Evolutionary conservation across 2,329 filamentous ascomycete genomes (phyloP).

Genomic region (Paecilomyces fulvus): DNA sequence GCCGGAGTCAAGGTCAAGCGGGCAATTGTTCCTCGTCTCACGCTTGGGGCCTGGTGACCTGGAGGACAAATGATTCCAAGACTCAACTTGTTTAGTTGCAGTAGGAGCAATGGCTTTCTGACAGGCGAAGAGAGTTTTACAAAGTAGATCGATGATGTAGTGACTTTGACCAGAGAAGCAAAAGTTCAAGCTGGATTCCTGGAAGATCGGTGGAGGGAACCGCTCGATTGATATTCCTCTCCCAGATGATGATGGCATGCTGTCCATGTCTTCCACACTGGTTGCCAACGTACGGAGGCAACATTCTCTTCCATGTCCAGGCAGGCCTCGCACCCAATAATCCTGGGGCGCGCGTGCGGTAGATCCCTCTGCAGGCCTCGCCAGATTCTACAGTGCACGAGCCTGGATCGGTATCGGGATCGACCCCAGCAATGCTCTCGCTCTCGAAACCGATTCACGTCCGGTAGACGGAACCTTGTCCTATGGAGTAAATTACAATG

Average conservation of each 20-base stretch:
- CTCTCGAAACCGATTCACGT: slow-evolving; percentile 17
- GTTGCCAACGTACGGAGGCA: slow-evolving; percentile 6
- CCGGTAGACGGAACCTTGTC: slow-evolving; percentile 16
- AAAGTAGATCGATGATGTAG: slow-evolving; percentile 3
- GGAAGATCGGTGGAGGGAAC: slow-evolving; percentile 8
- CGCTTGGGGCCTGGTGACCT: slow-evolving; percentile 1
- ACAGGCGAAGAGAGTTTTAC: slow-evolving; percentile 8
- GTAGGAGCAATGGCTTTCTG: not conserved
- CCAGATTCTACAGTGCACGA: slow-evolving; percentile 4
- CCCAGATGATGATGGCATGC: slow-evolving; percentile 9
- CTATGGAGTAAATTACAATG: slow-evolving; percentile 14
- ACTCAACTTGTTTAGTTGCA: not conserved
- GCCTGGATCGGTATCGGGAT: slow-evolving; percentile 2
- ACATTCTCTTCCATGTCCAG: slow-evolving; percentile 14
- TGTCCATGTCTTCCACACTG: slow-evolving; percentile 1
- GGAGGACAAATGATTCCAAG: slow-evolving; percentile 1
- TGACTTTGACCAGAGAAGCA: not conserved
- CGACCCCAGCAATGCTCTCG: slow-evolving; percentile 7
- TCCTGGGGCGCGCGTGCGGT: slow-evolving; percentile 15
- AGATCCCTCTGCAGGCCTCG: slow-evolving; percentile 17
- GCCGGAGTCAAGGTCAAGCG: no score
- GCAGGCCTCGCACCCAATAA: slow-evolving; percentile 14
- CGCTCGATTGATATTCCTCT: slow-evolving; percentile 18
- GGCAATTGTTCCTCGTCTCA: not conserved
- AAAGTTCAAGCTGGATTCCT: not conserved